phyloP scores from a whole-genome alignment of 1,139 yeast genomes.

The Blastobotrys serpentis region DNA sequence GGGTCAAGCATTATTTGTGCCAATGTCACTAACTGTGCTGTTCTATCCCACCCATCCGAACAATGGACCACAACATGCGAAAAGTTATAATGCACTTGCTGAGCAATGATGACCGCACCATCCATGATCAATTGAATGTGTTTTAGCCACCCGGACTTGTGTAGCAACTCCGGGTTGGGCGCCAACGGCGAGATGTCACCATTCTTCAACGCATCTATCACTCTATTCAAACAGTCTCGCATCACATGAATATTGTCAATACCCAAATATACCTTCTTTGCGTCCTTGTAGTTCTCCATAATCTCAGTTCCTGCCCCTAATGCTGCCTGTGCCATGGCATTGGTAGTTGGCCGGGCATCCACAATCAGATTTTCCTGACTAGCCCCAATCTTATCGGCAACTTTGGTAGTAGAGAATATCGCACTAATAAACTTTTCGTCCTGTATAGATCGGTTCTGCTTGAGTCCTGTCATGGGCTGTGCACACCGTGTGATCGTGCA shows the following conservation, averaged over 20 bases:
- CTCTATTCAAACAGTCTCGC: slow-evolving; percentile 73
- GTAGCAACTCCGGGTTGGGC: slow-evolving; percentile 47
- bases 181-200: slow-evolving; percentile 58
- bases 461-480: slow-evolving; percentile 90
- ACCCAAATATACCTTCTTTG: slow-evolving; percentile 75
- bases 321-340: slow-evolving; percentile 96
- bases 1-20: slow-evolving; percentile 91
- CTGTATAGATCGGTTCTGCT: slow-evolving; percentile 83
- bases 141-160: slow-evolving; percentile 77
- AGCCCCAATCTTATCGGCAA: slow-evolving; percentile 26
- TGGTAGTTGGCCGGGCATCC: slow-evolving; percentile 88
- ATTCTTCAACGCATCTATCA: slow-evolving; percentile 62
- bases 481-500: slow-evolving; percentile 86
- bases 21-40: slow-evolving; percentile 82
- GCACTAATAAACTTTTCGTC: slow-evolving; percentile 82
- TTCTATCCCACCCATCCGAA: slow-evolving; percentile 98
- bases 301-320: slow-evolving; percentile 96
- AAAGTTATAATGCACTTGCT: slow-evolving; percentile 75
- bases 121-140: slow-evolving; percentile 66
- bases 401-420: slow-evolving; percentile 50
- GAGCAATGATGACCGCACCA: slow-evolving; percentile 74
- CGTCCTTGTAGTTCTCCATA: slow-evolving; percentile 74
- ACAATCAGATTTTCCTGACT: slow-evolving; percentile 66
- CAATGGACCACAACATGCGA: slow-evolving; percentile 88
- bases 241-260: slow-evolving; percentile 95